A percentile compares a stretch with the other conserved stretches of the same genome.
Conservation (phyloP, 2,329 filamentous ascomycete species). For the Clarireedia sp. region DNA sequence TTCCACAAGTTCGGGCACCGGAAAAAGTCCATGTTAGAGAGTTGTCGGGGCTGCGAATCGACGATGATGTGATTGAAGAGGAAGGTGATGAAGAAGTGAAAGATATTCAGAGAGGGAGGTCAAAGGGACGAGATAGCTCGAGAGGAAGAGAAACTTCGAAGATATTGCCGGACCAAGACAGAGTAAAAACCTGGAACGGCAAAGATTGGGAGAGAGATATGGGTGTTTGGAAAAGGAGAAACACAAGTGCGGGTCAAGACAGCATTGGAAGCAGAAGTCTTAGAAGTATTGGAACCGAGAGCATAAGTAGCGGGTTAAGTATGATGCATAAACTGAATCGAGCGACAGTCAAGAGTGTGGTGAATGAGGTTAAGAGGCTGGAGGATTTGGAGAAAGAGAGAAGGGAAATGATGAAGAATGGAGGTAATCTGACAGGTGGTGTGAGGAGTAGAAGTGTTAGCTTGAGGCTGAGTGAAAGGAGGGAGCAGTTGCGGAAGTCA, state of each 20-base stretch:
- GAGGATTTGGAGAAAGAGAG: slow-evolving; percentile 11
- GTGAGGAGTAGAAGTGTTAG: not conserved
- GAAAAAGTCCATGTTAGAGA: slow-evolving; percentile 1
- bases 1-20: slow-evolving; percentile 2
- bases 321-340: not conserved
- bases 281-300: not conserved
- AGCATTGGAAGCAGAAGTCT: not conserved
- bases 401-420: not conserved
- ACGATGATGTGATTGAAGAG: slow-evolving; percentile 3
- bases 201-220: slow-evolving; percentile 24
- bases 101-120: not conserved
- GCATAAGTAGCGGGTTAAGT: not conserved
- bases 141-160: too few relatives aligned
- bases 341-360: slow-evolving; percentile 1
- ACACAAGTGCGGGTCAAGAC: slow-evolving; percentile 1
- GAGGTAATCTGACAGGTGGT: slow-evolving; percentile 1
- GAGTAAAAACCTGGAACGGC: slow-evolving; percentile 25
- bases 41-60: not conserved
- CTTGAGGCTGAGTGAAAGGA: not conserved
- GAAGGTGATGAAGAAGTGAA: not conserved
- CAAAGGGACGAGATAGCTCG: too few relatives aligned
- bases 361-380: slow-evolving; percentile 3
- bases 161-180: slow-evolving; percentile 1
- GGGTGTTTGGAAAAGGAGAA: slow-evolving; percentile 7
- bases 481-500: not conserved